Base-by-base conservation (phyloP, 2,329 filamentous ascomycete species). In the Lecanicillium sp. region DNA sequence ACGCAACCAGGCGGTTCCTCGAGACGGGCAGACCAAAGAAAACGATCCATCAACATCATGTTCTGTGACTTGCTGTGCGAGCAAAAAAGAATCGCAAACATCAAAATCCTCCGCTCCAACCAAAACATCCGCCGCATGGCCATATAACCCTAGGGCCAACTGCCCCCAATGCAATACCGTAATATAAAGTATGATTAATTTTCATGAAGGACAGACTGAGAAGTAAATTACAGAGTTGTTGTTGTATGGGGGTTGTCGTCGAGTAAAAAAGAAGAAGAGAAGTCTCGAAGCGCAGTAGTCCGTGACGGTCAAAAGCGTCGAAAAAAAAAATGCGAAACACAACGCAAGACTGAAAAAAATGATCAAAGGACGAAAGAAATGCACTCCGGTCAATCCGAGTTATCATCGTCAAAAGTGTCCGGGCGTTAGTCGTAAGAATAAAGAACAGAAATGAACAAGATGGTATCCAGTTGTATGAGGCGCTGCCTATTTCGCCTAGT, bases 151-250 rank as follows among this genome's bases (percentile, higher is more conserved):
- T 11, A 6, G 22, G 22, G 22, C 22, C 22, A 6, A 25, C 6
- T 25, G 22, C 22, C 22, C 22, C 22, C 22, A 25, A 6, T 29
- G 36, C 32, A 32, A 39, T 36, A 34, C 36, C 34, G 41, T 43
- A 35, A 36, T 31, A 43, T 31, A 27, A 40, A 40, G 27, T 35
- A 36, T 39, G 40, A 33, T 40, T 34, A 34, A 36, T 41, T 14
- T 30, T 37, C 52, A 42, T 61, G 38, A 63, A 61, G 43, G 61
- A 64, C 45, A 58, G 61, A 62, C 58, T 50, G 44, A 49, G 58
- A 64, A 64, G 47, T 46, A 57, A 60, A 64, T 61, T 60, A 61
- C 59, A 54, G 57, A n/a, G n/a, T n/a, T n/a, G 34, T 45, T 40
- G 35, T 45, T 46, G 25, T 27, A 33, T 19, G 29, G 40, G 30